Evolutionary conservation across 805 yeast species (phyloP), one percentile per base, ranked within the genome.

Genomic region (Starmerella potacharoeniae): DNA sequence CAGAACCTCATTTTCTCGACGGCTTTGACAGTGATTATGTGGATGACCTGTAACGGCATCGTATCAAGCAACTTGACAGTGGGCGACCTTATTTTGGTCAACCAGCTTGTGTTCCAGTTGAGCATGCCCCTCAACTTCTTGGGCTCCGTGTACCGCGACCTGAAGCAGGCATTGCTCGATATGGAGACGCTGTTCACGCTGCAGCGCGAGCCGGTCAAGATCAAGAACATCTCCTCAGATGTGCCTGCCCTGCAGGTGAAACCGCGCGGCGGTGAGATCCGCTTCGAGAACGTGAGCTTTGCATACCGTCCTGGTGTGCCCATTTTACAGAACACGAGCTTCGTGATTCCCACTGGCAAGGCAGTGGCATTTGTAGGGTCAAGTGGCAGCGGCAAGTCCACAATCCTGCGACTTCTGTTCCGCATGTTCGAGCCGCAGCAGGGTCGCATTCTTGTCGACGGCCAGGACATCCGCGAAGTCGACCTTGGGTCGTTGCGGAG

Each of bases 351-450:
- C 3, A 88, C 95, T 3, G 98, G 97, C 6, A 70, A 81, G 60
- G 86, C 86, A 61, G 91, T 90, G 14, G 97, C 97, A 10, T 80
- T 91, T 64, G 98, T 91, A 10, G 98, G 98, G 0, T 95, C 97
- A 0, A 84, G 95, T 7, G 98, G 98, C 4, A 82, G 91, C 62
- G 98, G 98, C 43, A 91, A 91, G 71, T 87, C 96, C 0, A 91
- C 98, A 0, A 79, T 93, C 41, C 71, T 91, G 62, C 77, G 89
- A 64, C 72, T 91, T 37, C 83, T 88, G 0, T 91, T 91, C 73
- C 73, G 98, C 63, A 91, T 93, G 67, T 90, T 88, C 68, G 98
- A 91, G 66, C 85, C 87, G 2, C 74, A 74, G 41, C 71, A 75
- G 13, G 97, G 97, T 11, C 73, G 87, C 49, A 86, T 91, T 53